phyloP scores from a whole-genome alignment of 805 yeast species.

The Kazachstania taianensis region DNA sequence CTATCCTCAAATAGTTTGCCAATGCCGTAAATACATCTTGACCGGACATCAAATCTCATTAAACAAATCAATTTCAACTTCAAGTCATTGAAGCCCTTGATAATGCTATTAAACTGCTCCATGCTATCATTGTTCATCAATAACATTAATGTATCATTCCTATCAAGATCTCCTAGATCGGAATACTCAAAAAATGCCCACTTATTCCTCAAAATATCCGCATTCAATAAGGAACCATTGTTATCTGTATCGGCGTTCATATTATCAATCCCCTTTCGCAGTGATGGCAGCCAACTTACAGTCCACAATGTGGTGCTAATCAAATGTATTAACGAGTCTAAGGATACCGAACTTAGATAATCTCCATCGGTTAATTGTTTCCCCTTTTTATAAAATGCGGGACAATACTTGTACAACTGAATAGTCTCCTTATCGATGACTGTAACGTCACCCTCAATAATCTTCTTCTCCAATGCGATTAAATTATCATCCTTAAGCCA shows the following conservation, averaged over 20 bases:
- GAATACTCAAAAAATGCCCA: slow-evolving; percentile 35
- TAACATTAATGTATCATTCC: slow-evolving; percentile 10
- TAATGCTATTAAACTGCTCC: slow-evolving; percentile 13
- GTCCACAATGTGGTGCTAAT: slow-evolving; percentile 48
- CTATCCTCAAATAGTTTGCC: slow-evolving; percentile 20
- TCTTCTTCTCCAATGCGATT: slow-evolving; percentile 23
- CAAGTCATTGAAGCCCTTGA: slow-evolving; percentile 13
- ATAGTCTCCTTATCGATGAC: slow-evolving; percentile 23
- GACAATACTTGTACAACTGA: slow-evolving; percentile 22
- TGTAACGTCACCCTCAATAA: slow-evolving; percentile 19
- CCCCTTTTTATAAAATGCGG: slow-evolving; percentile 21
- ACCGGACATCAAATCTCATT: slow-evolving; percentile 24
- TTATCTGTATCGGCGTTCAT: slow-evolving; percentile 4
- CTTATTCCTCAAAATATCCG: slow-evolving; percentile 28
- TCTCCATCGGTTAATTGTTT: slow-evolving; percentile 37
- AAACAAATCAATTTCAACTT: slow-evolving; percentile 15
- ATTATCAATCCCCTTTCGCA: slow-evolving; percentile 33
- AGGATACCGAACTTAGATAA: slow-evolving; percentile 41
- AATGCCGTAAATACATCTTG: slow-evolving; percentile 22
- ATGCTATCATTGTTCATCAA: slow-evolving; percentile 14
- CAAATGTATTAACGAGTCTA: slow-evolving; percentile 43
- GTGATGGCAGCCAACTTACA: slow-evolving; percentile 47
- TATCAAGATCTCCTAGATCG: slow-evolving; percentile 12
- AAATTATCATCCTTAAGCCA: slow-evolving; percentile 33
- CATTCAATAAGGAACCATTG: slow-evolving; percentile 7